Percentiles rank a stretch among this genome's conserved stretches.
These are phyloP conservation scores for Parathielavia hyrcaniae DNA, from an alignment of 495 filamentous ascomycete genomes.

Conservation along the genomic window DNA sequence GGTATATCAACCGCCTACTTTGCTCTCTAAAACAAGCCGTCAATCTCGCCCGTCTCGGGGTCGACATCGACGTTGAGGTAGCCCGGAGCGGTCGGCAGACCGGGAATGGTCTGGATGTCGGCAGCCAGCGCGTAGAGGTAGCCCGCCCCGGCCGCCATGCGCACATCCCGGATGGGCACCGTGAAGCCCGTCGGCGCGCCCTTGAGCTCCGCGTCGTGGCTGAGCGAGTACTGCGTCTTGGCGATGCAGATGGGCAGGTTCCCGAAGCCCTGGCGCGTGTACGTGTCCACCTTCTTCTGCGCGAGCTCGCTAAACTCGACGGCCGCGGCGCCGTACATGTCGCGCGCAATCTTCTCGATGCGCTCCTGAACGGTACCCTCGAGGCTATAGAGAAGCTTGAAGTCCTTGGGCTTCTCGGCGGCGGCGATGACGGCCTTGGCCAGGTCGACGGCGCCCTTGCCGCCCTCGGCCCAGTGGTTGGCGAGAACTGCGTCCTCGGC, in stretches of 20 bases:
- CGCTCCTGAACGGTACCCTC: slow-evolving; percentile 79
- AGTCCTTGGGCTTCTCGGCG: slow-evolving; percentile 77
- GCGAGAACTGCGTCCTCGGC: slow-evolving; percentile 89
- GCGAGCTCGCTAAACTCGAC: slow-evolving; percentile 93
- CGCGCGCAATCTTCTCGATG: slow-evolving; percentile 81
- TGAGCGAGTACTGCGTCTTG: slow-evolving; percentile 97
- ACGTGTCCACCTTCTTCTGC: slow-evolving; percentile 91
- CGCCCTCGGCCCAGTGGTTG: slow-evolving; percentile 96
- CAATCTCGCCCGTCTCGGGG: slow-evolving; percentile 87
- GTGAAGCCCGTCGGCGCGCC: slow-evolving; percentile 96
- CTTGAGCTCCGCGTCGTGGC: slow-evolving; percentile 88
- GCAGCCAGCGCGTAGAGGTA: slow-evolving; percentile 94
- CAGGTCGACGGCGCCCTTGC: slow-evolving; percentile 81
- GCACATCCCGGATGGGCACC: slow-evolving; percentile 88
- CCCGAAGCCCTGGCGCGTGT: slow-evolving; percentile 84
- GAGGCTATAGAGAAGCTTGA: slow-evolving; percentile 79
- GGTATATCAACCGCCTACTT: neutral
- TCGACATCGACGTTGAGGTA: slow-evolving; percentile 97
- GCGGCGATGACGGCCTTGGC: slow-evolving; percentile 81
- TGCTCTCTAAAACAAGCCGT: slow-evolving; percentile 75
- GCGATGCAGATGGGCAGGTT: slow-evolving; percentile 94
- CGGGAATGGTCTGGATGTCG: slow-evolving; percentile 97
- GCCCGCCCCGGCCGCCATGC: slow-evolving; percentile 88
- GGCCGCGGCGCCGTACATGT: slow-evolving; percentile 87
- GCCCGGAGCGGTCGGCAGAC: slow-evolving; percentile 88